Evolutionary conservation across 2,329 filamentous ascomycete species (phyloP).

Genomic region (Ampelomyces quisqualis): DNA sequence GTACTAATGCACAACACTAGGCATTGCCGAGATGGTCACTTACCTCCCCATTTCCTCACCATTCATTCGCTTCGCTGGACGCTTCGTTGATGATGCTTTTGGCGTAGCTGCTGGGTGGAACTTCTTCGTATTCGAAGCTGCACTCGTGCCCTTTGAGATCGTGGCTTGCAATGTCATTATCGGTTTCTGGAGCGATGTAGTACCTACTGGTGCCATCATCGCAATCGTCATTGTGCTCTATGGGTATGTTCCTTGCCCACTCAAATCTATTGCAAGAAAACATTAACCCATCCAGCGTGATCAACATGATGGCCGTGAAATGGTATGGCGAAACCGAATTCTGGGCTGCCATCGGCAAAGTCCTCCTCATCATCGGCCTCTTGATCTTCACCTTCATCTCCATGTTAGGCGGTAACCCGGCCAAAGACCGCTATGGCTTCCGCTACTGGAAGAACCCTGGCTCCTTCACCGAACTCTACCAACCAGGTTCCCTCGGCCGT

Average conservation of each 20-base stretch:
- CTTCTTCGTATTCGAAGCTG: constrained; percentile 70
- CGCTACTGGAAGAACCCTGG: constrained; percentile 61
- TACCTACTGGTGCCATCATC: constrained; percentile 63
- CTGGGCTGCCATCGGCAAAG: constrained; percentile 63
- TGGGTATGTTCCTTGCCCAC: constrained; percentile 49
- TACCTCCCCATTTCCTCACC: constrained; percentile 75
- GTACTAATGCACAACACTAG: constrained; percentile 28
- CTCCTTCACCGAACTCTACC: constrained; percentile 65
- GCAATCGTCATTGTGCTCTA: constrained; percentile 60
- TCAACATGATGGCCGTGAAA: constrained; percentile 66
- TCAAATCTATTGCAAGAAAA: background rate
- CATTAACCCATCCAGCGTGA: constrained; percentile 39
- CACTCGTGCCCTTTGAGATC: constrained; percentile 67
- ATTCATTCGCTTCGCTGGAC: constrained; percentile 74
- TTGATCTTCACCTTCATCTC: constrained; percentile 69
- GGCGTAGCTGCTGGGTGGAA: constrained; percentile 74
- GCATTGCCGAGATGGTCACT: constrained; percentile 74
- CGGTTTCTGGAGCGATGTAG: constrained; percentile 53
- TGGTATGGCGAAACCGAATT: constrained; percentile 65
- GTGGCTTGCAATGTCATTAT: constrained; percentile 51
- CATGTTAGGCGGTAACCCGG: constrained; percentile 80
- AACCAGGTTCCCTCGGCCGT: constrained; percentile 66
- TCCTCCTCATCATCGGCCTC: constrained; percentile 50
- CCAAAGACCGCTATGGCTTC: constrained; percentile 53
- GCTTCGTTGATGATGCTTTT: constrained; percentile 74